Evolutionary conservation across 495 filamentous ascomycete species (phyloP).

Genomic region (Aspergillus funiculosus): DNA sequence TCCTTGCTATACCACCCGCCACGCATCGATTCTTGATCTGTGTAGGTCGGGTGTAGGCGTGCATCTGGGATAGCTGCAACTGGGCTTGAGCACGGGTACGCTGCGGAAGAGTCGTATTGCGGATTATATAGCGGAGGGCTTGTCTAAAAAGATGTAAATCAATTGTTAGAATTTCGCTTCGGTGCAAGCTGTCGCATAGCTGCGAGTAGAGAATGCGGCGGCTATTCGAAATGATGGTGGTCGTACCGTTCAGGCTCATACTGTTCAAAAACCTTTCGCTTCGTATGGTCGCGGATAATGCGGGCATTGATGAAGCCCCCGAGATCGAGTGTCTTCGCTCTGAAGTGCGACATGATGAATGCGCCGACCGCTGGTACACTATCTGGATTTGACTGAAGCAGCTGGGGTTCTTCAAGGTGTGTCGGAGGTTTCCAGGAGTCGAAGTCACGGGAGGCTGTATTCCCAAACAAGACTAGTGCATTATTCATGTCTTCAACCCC

Average conservation of each 20-base stretch:
- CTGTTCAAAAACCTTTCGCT: conserved; percentile 84
- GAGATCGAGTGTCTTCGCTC: conserved; percentile 81
- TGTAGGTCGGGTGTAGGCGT: conserved; percentile 84
- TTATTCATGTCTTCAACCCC: neutral
- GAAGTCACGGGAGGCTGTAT: conserved; percentile 23
- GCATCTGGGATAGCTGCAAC: conserved; percentile 88
- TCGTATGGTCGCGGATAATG: conserved; percentile 86
- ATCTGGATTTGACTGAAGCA: neutral
- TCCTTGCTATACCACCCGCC: conserved; percentile 75
- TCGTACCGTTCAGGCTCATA: conserved; percentile 79
- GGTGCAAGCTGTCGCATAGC: neutral
- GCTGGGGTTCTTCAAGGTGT: neutral
- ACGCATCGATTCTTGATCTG: conserved; percentile 93
- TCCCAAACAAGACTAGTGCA: conserved; percentile 34
- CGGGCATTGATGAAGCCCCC: conserved; percentile 78
- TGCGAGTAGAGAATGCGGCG: neutral
- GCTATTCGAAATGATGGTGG: neutral
- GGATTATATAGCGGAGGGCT: conserved; percentile 91
- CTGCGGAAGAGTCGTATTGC: conserved; percentile 78
- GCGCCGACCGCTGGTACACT: neutral
- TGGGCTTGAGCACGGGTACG: conserved; percentile 84
- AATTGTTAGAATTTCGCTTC: conserved; percentile 1
- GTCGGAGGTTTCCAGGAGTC: conserved; percentile 10
- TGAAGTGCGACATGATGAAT: conserved; percentile 66
- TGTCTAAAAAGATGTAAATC: conserved; percentile 53